Evolutionary conservation across 805 yeast genomes (phyloP).

Genomic region (Lipomyces yamadae): DNA sequence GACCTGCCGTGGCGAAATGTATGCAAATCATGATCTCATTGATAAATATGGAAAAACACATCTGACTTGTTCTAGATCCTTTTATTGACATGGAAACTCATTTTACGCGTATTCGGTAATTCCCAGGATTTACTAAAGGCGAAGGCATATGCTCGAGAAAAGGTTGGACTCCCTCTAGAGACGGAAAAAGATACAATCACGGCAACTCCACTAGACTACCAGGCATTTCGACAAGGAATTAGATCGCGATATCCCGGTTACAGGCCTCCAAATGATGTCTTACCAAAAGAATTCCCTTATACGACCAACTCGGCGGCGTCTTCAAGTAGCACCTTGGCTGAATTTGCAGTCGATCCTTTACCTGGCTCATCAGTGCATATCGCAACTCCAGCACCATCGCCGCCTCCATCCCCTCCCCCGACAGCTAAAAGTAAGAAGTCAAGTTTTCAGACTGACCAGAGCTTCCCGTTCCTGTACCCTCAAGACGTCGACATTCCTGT

Average conservation of each 20-base stretch:
- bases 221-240: constrained; percentile 75
- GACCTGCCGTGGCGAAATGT: constrained; percentile 30
- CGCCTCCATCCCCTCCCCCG: constrained; percentile 60
- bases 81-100: constrained; percentile 27
- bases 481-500: constrained; percentile 58
- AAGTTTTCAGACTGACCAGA: constrained; percentile 66
- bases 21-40: not conserved
- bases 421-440: constrained; percentile 39
- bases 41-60: not conserved
- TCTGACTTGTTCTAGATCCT: constrained; percentile 13
- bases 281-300: constrained; percentile 52
- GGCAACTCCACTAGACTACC: constrained; percentile 85
- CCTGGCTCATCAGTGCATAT: constrained; percentile 67
- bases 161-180: constrained; percentile 34
- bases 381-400: constrained; percentile 90
- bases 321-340: constrained; percentile 58
- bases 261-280: constrained; percentile 50
- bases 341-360: constrained; percentile 51
- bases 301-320: constrained; percentile 50
- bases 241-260: constrained; percentile 75
- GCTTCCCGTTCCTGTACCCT: constrained; percentile 71
- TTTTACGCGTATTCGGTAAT: constrained; percentile 21
- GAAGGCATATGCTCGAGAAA: constrained; percentile 25
- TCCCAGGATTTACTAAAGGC: constrained; percentile 18
- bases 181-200: constrained; percentile 43